Evolutionary conservation across 306 rosid species (phyloP).

Genomic region (Elaeagnus macrophylla): DNA sequence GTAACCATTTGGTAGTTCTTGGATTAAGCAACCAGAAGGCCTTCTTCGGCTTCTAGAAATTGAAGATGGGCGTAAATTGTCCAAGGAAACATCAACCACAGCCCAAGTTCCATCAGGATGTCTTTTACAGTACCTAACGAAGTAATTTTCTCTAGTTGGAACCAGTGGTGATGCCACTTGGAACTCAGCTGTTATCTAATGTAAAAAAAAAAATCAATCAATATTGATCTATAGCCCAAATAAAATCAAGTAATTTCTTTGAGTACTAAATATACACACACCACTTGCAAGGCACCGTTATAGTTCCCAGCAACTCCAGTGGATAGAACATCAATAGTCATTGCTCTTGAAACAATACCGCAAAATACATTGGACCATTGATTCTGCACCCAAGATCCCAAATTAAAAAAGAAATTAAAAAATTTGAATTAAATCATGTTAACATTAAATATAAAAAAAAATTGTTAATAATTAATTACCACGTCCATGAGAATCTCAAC

Average conservation of each 20-base stretch:
- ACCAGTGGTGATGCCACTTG: slow-evolving; percentile 75
- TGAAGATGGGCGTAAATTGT: slow-evolving; percentile 36
- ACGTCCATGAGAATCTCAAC: slow-evolving; percentile 85
- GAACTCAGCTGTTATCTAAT: slow-evolving; percentile 56
- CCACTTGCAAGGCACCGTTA: slow-evolving; percentile 80
- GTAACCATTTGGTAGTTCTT: slow-evolving; percentile 64
- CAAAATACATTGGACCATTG: slow-evolving; percentile 65
- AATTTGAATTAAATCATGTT: neutral
- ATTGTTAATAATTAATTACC: slow-evolving; percentile 24
- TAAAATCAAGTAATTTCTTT: neutral
- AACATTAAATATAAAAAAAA: neutral
- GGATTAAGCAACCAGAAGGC: slow-evolving; percentile 84
- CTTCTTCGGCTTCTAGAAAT: slow-evolving; percentile 38
- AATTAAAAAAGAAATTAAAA: too few species aligned
- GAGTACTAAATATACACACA: slow-evolving; percentile 8
- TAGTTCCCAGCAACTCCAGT: slow-evolving; percentile 64
- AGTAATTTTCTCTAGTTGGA: slow-evolving; percentile 54
- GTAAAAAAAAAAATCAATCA: neutral
- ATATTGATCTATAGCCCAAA: neutral
- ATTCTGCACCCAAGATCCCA: slow-evolving; percentile 31
- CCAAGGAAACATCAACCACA: slow-evolving; percentile 76
- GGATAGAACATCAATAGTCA: slow-evolving; percentile 54
- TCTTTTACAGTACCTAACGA: slow-evolving; percentile 69
- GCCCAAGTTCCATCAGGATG: slow-evolving; percentile 55
- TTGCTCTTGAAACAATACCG: slow-evolving; percentile 62